Percentiles rank a stretch among this genome's conserved stretches.
These are phyloP conservation scores for Zygoascus ofunaensis DNA, from an alignment of 805 yeast genomes.

Conservation along the genomic window DNA sequence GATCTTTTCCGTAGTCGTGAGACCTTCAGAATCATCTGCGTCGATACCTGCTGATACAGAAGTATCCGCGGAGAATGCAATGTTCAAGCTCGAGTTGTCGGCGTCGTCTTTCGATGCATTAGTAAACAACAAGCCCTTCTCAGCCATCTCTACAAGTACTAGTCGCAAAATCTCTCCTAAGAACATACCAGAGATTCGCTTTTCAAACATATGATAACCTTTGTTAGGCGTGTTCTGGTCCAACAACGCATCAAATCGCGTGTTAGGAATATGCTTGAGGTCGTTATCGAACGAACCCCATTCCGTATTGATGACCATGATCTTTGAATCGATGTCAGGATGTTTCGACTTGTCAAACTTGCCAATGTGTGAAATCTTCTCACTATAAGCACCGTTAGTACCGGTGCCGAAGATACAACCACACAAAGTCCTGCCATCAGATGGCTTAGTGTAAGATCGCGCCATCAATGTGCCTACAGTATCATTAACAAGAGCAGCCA, in stretches of 20 bases:
- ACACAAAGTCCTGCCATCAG: constrained; percentile 64
- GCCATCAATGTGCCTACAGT: constrained; percentile 91
- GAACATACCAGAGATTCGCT: constrained; percentile 86
- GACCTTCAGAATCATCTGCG: constrained; percentile 68
- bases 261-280: constrained; percentile 62
- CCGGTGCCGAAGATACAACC: constrained; percentile 97
- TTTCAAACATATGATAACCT: constrained; percentile 87
- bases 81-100: constrained; percentile 30
- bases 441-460: constrained; percentile 62
- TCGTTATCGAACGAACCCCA: constrained; percentile 97
- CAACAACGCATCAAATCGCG: constrained; percentile 64
- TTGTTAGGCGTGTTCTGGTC: constrained; percentile 70
- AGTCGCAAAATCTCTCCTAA: constrained; percentile 83
- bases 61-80: constrained; percentile 72
- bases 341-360: constrained; percentile 51
- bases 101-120: constrained; percentile 4
- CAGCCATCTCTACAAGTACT: constrained; percentile 53
- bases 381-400: constrained; percentile 92
- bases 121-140: constrained; percentile 45
- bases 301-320: constrained; percentile 89
- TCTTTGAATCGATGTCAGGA: constrained; percentile 22
- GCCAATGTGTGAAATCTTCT: constrained; percentile 59
- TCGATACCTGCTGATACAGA: constrained; percentile 82
- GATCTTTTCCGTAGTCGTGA: constrained; percentile 25
- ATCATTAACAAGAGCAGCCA: constrained; percentile 89